Conservation (phyloP, 1,284 basidiomycete genomes). For the Ganoderma multipileum region DNA sequence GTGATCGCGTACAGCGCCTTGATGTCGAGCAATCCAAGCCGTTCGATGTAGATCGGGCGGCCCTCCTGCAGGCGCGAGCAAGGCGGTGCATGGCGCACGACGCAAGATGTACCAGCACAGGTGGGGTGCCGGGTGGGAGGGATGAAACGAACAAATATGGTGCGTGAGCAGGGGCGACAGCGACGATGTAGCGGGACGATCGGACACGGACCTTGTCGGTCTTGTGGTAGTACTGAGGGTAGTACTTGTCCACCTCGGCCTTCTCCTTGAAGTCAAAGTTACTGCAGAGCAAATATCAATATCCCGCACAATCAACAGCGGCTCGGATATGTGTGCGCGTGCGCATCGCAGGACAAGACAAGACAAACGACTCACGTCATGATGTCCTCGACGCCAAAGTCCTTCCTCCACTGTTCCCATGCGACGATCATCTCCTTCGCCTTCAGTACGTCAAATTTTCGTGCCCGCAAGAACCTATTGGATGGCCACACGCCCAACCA, state of each 20-base stretch:
- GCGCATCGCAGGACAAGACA: slow-evolving; percentile 21
- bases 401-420: slow-evolving; percentile 91
- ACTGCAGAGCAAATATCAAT: slow-evolving; percentile 45
- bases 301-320: not conserved
- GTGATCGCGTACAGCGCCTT: slow-evolving; percentile 84
- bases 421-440: slow-evolving; percentile 87
- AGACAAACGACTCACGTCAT: slow-evolving; percentile 72
- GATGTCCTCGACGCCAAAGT: slow-evolving; percentile 89
- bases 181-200: not conserved
- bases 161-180: not conserved
- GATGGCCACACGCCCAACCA: not conserved
- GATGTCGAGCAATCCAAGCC: slow-evolving; percentile 90
- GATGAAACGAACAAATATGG: not conserved
- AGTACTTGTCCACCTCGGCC: slow-evolving; percentile 87
- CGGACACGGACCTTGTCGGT: slow-evolving; percentile 77
- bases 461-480: slow-evolving; percentile 85
- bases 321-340: not conserved
- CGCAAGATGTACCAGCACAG: not conserved
- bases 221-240: slow-evolving; percentile 98
- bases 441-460: slow-evolving; percentile 88
- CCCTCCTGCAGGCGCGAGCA: slow-evolving; percentile 72
- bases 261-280: slow-evolving; percentile 93
- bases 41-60: slow-evolving; percentile 95
- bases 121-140: not conserved
- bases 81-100: not conserved